These are phyloP conservation scores for Tetraselmis chui DNA, from an alignment of 139 green algal species.

Conservation along the genomic window DNA sequence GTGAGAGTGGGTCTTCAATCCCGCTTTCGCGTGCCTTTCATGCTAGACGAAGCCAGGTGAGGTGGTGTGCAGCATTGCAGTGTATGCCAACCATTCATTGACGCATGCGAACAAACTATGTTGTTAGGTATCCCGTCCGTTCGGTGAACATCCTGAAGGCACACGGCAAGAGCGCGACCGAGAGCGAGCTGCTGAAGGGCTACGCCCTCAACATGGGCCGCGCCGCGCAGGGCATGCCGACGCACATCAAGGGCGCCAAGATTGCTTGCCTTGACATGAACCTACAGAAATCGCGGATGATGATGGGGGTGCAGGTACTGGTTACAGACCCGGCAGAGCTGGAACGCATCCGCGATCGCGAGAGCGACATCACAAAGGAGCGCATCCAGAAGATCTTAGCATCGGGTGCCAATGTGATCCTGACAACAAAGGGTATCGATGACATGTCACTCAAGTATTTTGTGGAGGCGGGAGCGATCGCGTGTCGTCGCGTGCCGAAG, in stretches of 20 bases:
- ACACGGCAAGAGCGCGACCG: conserved; percentile 80
- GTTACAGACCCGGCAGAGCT: conserved; percentile 94
- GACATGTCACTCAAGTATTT: conserved; percentile 99
- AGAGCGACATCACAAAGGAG: conserved; percentile 94
- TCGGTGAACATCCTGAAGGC: conserved; percentile 98
- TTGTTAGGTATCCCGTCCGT: conserved; percentile 76
- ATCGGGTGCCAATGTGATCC: conserved; percentile 92
- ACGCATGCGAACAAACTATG: too few relatives aligned
- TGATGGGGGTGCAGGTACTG: conserved; percentile 40
- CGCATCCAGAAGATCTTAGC: conserved; percentile 87
- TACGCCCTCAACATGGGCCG: conserved; percentile 92
- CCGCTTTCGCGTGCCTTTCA: too few relatives aligned
- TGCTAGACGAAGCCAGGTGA: too few relatives aligned
- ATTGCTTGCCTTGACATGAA: conserved; percentile 94
- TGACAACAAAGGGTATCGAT: conserved; percentile 99
- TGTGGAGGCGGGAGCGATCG: conserved; percentile 92
- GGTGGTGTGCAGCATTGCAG: too few relatives aligned
- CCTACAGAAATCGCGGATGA: conserved; percentile 66
- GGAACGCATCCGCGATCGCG: conserved; percentile 87
- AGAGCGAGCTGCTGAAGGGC: conserved; percentile 83
- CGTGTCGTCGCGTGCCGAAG: conserved; percentile 84
- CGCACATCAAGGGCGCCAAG: conserved; percentile 39
- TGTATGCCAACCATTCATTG: too few relatives aligned
- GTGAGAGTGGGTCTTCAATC: too few relatives aligned
- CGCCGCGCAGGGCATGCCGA: conserved; percentile 66